Conservation (phyloP, 2,329 filamentous ascomycete species). For the Trichoderma aggressivum region DNA sequence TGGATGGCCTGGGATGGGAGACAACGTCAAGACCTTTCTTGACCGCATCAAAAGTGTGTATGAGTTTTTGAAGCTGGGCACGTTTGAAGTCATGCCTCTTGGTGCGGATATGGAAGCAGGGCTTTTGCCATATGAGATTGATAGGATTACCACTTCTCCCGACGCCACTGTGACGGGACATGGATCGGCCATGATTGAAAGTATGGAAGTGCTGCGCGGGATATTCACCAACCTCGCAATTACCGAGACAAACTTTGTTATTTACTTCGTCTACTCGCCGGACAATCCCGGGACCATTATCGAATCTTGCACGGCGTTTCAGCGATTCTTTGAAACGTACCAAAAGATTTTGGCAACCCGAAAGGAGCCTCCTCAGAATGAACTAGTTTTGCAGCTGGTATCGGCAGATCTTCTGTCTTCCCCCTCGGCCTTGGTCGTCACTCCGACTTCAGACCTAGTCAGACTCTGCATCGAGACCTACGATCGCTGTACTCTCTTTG, state of each 20-base stretch:
- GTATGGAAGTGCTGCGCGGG: constrained; percentile 47
- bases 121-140: constrained; percentile 48
- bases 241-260: constrained; percentile 61
- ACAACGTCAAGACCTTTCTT: constrained; percentile 62
- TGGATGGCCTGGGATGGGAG: constrained; percentile 57
- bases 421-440: constrained; percentile 59
- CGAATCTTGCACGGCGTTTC: constrained; percentile 71
- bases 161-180: constrained; percentile 41
- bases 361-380: constrained; percentile 48
- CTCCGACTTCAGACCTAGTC: constrained; percentile 56
- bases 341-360: constrained; percentile 44
- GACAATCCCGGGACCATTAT: constrained; percentile 59
- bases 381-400: constrained; percentile 75
- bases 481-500: constrained; percentile 64
- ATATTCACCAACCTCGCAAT: constrained; percentile 42
- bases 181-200: constrained; percentile 46
- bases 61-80: constrained; percentile 69
- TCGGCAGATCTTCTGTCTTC: constrained; percentile 66
- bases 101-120: constrained; percentile 40
- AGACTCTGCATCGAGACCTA: constrained; percentile 72
- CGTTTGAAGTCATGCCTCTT: constrained; percentile 53
- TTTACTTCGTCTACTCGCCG: constrained; percentile 73
- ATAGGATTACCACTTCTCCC: constrained; percentile 42
- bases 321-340: constrained; percentile 62
- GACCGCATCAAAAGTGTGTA: constrained; percentile 67